Base-by-base conservation (phyloP, 768 basidiomycete species). In the Mycena galopus region DNA sequence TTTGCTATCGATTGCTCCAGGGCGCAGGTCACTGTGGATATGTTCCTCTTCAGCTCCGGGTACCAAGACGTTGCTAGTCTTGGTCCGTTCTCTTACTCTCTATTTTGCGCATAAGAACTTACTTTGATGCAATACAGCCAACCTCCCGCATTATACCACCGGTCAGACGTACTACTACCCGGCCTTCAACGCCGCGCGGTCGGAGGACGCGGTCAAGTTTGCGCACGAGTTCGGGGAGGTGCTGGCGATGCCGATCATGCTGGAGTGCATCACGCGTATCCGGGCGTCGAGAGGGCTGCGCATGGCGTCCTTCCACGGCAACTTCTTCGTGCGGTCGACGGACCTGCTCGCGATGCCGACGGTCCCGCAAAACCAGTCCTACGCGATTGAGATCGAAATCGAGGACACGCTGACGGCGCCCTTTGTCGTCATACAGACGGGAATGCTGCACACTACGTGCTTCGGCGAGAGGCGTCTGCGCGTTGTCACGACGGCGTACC, bases 161-260 rank as follows among this genome's bases (percentile, higher is more conserved):
- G 98, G 98, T 47, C 96, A 98, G 81, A 98, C 97, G 0, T 99
- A 96, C 85, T 97, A 97, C 80, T 99, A 99, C 81, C 98, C 97
- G 47, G 96, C 96, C 4, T 99, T 99, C 88, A 99, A 97, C 78
- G 98, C 98, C 14, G 90, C 91, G 2, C 90, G 96, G 51, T 89
- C 95, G 4, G 98, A 99, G 81, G 98, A 99, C 79, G 98, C 98
- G 4, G 88, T 98, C 83, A 99, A 99, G 83, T 99, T 99, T 78
- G 97, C 97, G 1, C 96, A 97, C 74, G 98, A 99, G 79, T 97
- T 99, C 77, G 96, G 96, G 25, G 92, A 94, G 77, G 94, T 98
- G 5, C 81, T 99, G 66, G 94, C 96, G 12, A 95, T 93, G 87
- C 95, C 96, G 6, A 95, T 99, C 77, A 97, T 96, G 88, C 85